Evolutionary conservation across 2,329 filamentous ascomycete genomes (phyloP), one percentile per base, ranked within the genome.

Genomic region (Pseudogymnoascus sp.): DNA sequence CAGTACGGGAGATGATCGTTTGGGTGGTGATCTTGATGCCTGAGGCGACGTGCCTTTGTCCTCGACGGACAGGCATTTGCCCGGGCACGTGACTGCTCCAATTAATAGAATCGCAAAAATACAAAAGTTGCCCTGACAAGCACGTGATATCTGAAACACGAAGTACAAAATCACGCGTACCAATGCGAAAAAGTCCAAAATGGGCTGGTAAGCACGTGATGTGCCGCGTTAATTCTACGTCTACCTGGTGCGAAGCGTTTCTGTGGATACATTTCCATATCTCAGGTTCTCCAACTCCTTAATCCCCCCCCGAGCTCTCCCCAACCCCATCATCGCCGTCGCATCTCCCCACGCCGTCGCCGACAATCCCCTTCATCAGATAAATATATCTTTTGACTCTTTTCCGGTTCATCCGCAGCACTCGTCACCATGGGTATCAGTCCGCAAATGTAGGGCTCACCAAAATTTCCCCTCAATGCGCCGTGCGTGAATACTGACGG

Each of bases 401-500:
- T 13, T 2, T 53, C 50, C 50, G 50, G 50, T 56, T 56, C 29
- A 56, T 56, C 50, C 50, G 50, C 17, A 33, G n/a, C 50, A 56
- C 50, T 56, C 17, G 50, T 56, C 50, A 33, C 26, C 29, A 56
- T 56, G 50, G 50, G n/a, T 33, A 56, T 56, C 29, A 56, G 50
- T 35, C 50, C 50, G n/a, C 50, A 56, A 56, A 56, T 56, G 50
- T 56, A 56, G 17, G 50, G 26, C 17, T 9, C 29, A 19, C 29
- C n/a, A 33, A 33, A n/a, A n/a, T n/a, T 33, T 21, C 4, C n/a
- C 37, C 37, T 19, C 44, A 33, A 56, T 56, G 50, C 50, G 50
- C 29, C 26, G n/a, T 56, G 50, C 15, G 19, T 44, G 33, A 4
- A 64, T 65, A 63, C 62, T 68, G 65, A 69, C 38, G 63, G 62